Evolutionary conservation across 805 yeast genomes (phyloP), one percentile per base, ranked within the genome.

Genomic region (Candida parachauliodes): DNA sequence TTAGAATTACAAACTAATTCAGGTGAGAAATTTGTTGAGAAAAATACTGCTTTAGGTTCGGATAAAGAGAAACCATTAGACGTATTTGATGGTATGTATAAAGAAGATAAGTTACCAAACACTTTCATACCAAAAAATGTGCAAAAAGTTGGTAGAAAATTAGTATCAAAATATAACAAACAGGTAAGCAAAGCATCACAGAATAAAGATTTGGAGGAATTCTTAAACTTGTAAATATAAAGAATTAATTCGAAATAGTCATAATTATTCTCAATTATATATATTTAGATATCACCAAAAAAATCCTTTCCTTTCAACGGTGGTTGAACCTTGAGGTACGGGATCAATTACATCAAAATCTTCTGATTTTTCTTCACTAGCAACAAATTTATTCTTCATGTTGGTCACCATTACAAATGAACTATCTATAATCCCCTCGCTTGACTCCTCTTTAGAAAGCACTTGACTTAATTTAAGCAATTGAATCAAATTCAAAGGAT

Each of bases 71-170:
- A 80, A 52, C 88, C 91, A 10, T 72, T 80, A 28, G 74, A 70
- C 22, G 83, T 88, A 1, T 87, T 82, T 52, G 88, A 74, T 30
- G 97, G 97, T 16, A 63, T 83, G 41, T 67, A 71, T 42, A 66
- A 69, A 45, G 73, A 46, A 57, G 79, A 60, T 39, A 46, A 47
- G 21, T 54, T 65, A 47, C 70, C 68, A 40, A 70, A 60, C 54
- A 59, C 54, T 31, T 73, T 57, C 50, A 62, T 63, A n/a, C 48
- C 63, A 16, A 39, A 48, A 15, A 46, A 46, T 9, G 38, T 48
- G 39, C 57, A 61, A 52, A 47, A 52, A 43, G 37, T 40, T 15
- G 59, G 62, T 39, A 54, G 54, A 22, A 43, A 41, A 9, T 7
- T 26, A 5, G 37, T 26, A 10, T 7, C 5, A 8, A 26, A 18